Base-by-base conservation (phyloP, 1,284 basidiomycete species). In the Quambalaria eucalypti region DNA sequence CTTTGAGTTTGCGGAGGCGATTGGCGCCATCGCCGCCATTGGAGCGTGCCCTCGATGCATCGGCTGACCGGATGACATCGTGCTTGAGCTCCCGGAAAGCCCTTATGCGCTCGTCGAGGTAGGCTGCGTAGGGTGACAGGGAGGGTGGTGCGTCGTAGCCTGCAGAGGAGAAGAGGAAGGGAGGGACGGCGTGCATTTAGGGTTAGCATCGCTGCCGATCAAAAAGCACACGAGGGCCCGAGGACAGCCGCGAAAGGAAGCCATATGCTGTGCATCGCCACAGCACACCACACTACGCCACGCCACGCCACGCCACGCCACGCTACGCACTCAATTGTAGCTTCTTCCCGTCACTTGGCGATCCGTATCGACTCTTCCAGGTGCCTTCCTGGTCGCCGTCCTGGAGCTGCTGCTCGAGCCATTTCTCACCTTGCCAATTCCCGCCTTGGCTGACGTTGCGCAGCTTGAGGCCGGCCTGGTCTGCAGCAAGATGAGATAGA, bases 31-130 rank as follows among this genome's bases (percentile, higher is more conserved):
- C 52, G 33, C 65, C 60, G 36, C 66, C 67, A 51, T 67, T 65
- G 44, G 68, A 68, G 82, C 52, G 85, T 77, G 8, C 81, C 80
- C 51, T 79, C 76, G 21, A 77, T 53, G 88, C 50, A 74, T 96
- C 95, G 19, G 84, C 90, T 4, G 90, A 89, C 40, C 85, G 83
- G 30, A 98, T 85, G 29, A 90, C 85, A 72, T 99, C 93, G 66
- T 97, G 92, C 66, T 90, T 89, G 56, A 97, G 81, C 53, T 95
- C 89, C 51, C 83, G 83, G 77, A 88, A 99, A 1, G 87, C 85
- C n/a, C 83, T 84, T 66, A 98, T 90, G 49, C 93, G 83, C 28
- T 85, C 80, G 67, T 97, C 90, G 31, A 98, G 83, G 74, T 97
- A 99, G 49, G 81, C 79, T 0, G 91, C 88, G 69, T 98, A 99